phyloP scores from a whole-genome alignment of 352 stramenopile genomes.

The Phytophthora vignae region DNA sequence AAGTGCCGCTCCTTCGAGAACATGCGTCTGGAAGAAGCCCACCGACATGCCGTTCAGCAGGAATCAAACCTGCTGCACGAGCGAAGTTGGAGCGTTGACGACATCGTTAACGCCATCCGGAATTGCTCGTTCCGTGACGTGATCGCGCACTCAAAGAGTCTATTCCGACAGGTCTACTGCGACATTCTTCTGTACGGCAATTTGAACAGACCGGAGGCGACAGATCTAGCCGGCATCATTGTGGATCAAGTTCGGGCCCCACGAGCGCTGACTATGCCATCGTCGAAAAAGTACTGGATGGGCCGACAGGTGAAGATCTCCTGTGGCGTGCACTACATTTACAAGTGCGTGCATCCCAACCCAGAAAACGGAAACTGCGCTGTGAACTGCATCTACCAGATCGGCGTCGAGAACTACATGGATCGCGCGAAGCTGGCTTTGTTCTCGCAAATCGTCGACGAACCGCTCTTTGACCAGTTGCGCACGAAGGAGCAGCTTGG shows the following conservation, averaged over 20 bases:
- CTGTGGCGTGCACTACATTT: constrained; percentile 36
- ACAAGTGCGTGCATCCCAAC: constrained; percentile 49
- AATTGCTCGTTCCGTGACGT: constrained; percentile 30
- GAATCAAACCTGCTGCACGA: constrained; percentile 45
- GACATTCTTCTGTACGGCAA: constrained; percentile 68
- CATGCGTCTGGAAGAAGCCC: constrained; percentile 57
- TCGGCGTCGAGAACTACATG: constrained; percentile 49
- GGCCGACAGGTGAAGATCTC: constrained; percentile 40
- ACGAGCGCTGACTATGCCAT: constrained; percentile 22
- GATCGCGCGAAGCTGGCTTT: constrained; percentile 56
- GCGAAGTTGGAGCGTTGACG: constrained; percentile 42
- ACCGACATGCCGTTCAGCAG: constrained; percentile 49
- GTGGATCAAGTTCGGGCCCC: constrained; percentile 25
- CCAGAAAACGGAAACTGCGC: constrained; percentile 67
- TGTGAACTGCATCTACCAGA: constrained; percentile 60
- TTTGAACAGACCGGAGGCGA: constrained; percentile 40
- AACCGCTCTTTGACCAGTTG: constrained; percentile 70
- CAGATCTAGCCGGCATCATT: constrained; percentile 38
- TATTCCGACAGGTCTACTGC: constrained; percentile 50
- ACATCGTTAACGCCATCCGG: constrained; percentile 45
- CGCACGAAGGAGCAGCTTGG: constrained; percentile 76
- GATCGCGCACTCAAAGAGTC: constrained; percentile 39
- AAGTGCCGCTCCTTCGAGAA: constrained; percentile 61
- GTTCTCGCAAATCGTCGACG: constrained; percentile 65
- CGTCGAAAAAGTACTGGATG: constrained; percentile 41